Conservation (phyloP, 768 basidiomycete genomes). For the Porphyrellus cyaneotinctus region DNA sequence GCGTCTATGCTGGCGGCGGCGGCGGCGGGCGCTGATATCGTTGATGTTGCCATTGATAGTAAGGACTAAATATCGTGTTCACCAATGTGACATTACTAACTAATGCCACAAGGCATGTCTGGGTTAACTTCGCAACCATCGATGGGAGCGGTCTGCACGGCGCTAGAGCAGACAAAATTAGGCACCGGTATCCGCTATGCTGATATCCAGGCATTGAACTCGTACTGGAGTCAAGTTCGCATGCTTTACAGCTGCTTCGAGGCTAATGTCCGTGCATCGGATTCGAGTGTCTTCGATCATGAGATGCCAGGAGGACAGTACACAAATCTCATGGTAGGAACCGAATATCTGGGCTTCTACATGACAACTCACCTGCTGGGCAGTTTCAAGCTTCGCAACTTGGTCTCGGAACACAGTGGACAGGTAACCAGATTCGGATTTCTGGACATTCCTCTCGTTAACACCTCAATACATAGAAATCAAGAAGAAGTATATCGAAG, state of each 20-base stretch:
- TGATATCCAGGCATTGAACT: slow-evolving; percentile 94
- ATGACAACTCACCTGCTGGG: slow-evolving; percentile 20
- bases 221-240: slow-evolving; percentile 98
- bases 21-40: slow-evolving; percentile 95
- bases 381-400: slow-evolving; percentile 99
- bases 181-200: slow-evolving; percentile 97
- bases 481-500: slow-evolving; percentile 98
- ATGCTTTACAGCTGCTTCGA: slow-evolving; percentile 96
- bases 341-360: slow-evolving; percentile 8
- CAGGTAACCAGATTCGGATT: slow-evolving; percentile 42
- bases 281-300: slow-evolving; percentile 97
- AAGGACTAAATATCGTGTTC: slow-evolving; percentile 29
- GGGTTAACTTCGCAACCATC: slow-evolving; percentile 97
- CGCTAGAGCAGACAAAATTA: slow-evolving; percentile 88
- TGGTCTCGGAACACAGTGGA: slow-evolving; percentile 96
- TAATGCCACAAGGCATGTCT: slow-evolving; percentile 73
- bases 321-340: slow-evolving; percentile 85
- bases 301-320: slow-evolving; percentile 99
- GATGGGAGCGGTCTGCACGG: slow-evolving; percentile 96
- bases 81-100: slow-evolving; percentile 9
- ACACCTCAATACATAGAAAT: slow-evolving; percentile 53
- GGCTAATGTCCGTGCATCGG: slow-evolving; percentile 94
- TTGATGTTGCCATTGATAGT: slow-evolving; percentile 99
- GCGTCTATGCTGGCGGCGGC: slow-evolving; percentile 98
- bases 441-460: slow-evolving; percentile 6